A percentile compares a stretch with the other conserved stretches of the same genome.
Conservation (phyloP, 768 basidiomycete species). For the Termitomyces sp. region DNA sequence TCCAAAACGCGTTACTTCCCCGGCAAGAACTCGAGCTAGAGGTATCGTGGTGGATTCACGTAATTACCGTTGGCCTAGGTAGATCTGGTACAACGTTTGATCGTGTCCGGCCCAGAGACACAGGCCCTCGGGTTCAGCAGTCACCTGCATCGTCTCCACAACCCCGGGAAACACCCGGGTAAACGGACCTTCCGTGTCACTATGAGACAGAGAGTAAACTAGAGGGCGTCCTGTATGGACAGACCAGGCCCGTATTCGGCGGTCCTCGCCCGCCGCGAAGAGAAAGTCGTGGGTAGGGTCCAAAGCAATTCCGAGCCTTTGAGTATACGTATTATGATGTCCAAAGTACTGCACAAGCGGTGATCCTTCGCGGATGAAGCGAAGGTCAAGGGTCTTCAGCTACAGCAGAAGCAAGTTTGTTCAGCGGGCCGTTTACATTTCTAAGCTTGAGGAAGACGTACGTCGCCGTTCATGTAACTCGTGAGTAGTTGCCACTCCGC, state of each 20-base stretch:
- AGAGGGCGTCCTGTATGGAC: conserved; percentile 46
- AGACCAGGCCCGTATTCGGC: conserved; percentile 64
- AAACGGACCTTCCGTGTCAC: conserved; percentile 23
- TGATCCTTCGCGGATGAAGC: conserved; percentile 36
- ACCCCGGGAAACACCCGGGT: conserved; percentile 26
- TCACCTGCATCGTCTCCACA: conserved; percentile 45
- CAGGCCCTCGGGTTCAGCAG: conserved; percentile 30
- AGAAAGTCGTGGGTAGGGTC: conserved; percentile 54
- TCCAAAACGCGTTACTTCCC: neutral
- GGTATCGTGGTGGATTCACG: neutral
- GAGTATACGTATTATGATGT: conserved; percentile 50
- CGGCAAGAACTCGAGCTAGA: neutral
- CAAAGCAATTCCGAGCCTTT: conserved; percentile 48
- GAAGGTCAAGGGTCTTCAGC: conserved; percentile 60
- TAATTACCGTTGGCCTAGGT: conserved; percentile 23
- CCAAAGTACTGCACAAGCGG: conserved; percentile 48
- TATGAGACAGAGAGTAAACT: conserved; percentile 9
- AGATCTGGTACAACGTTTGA: conserved; percentile 39
- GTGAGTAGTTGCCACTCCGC: conserved; percentile 48
- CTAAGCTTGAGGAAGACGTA: conserved; percentile 20
- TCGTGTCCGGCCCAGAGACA: conserved; percentile 52
- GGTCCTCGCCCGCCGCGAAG: conserved; percentile 67
- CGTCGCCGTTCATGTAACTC: conserved; percentile 56
- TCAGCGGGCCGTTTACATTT: neutral
- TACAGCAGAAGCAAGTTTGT: conserved; percentile 17